Base-by-base conservation (phyloP, 202 grass and related monocot genomes). In the Panicum virgatum region DNA sequence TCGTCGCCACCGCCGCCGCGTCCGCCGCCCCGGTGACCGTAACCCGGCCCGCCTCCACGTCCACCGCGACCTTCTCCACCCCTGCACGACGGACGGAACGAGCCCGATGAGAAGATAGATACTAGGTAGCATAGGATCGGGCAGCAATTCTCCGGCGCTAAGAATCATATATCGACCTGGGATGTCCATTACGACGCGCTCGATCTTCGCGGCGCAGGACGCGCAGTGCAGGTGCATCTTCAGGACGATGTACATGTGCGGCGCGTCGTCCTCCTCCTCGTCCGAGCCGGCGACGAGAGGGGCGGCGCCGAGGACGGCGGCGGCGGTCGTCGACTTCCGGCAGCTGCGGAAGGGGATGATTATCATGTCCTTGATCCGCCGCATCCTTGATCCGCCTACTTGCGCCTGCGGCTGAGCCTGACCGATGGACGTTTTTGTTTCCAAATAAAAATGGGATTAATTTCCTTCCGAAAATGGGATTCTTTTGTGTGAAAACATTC, bases 271-370 rank as follows among this genome's bases (percentile, higher is more conserved):
- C 0, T n/a, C 34, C 8, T 67, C 64, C 20, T 67, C 9, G 36
- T 66, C 63, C 36, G 18, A 66, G 36, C 18, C 8, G 34, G 36
- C 34, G n/a, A 23, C 0, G 9, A 57, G 8, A 5, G 53, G 53
- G n/a, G 53, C 53, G 61, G 15, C 2, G 14, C 14, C 29, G 61
- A 63, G 29, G 13, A 62, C 29, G 62, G 34, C 34, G 34, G 34
- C 34, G 34, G 18, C 63, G 63, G 63, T 67, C 64, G 64, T 67
- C 64, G 19, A 67, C 37, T 43, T 67, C 37, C 64, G n/a, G 37
- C 64, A 67, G 64, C 64, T 42, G 36, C 37, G 19, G 37, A 67
- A 67, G 37, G 64, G 37, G 10, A 6, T 12, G 10, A 23, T 43
- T 27, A 63, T 37, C 8, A 59, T 59, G 23, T 59, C 56, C 64